phyloP scores from a whole-genome alignment of 2,329 filamentous ascomycete genomes.

The Domatiomyces catenatus region DNA sequence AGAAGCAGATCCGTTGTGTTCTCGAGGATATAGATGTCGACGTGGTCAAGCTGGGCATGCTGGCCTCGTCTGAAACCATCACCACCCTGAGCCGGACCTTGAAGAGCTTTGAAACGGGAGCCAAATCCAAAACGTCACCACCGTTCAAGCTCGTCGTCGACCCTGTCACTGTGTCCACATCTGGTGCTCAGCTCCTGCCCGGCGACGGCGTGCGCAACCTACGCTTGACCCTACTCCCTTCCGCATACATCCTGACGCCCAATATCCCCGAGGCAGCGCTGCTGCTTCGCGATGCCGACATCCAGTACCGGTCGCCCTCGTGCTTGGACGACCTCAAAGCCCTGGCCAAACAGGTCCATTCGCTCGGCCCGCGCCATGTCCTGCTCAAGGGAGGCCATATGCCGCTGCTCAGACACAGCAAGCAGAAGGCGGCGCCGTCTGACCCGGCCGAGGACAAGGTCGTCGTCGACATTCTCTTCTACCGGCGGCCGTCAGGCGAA shows the following conservation, averaged over 20 bases:
- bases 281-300: conserved; percentile 28
- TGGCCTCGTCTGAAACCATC: conserved; percentile 58
- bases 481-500: not conserved
- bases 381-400: conserved; percentile 82
- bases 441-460: conserved; percentile 41
- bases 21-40: conserved; percentile 73
- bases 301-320: conserved; percentile 11
- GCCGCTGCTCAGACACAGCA: conserved; percentile 53
- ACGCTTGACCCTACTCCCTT: conserved; percentile 26
- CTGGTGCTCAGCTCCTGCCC: conserved; percentile 32
- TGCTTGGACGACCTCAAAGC: conserved; percentile 50
- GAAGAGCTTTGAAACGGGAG: not conserved
- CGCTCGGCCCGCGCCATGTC: conserved; percentile 61
- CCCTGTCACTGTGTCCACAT: conserved; percentile 66
- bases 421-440: conserved; percentile 44
- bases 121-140: conserved; percentile 21
- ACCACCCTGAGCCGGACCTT: conserved; percentile 35
- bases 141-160: conserved; percentile 45
- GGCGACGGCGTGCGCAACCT: conserved; percentile 27
- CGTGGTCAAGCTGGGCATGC: conserved; percentile 50
- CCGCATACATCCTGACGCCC: conserved; percentile 32
- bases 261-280: conserved; percentile 35
- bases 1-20: conserved; percentile 71
- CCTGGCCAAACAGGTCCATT: conserved; percentile 50
- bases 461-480: conserved; percentile 57